A percentile compares a stretch with the other conserved stretches of the same genome.
These are phyloP conservation scores for Fusarium vanettenii DNA, from an alignment of 2,329 filamentous ascomycete species.

Conservation along the genomic window DNA sequence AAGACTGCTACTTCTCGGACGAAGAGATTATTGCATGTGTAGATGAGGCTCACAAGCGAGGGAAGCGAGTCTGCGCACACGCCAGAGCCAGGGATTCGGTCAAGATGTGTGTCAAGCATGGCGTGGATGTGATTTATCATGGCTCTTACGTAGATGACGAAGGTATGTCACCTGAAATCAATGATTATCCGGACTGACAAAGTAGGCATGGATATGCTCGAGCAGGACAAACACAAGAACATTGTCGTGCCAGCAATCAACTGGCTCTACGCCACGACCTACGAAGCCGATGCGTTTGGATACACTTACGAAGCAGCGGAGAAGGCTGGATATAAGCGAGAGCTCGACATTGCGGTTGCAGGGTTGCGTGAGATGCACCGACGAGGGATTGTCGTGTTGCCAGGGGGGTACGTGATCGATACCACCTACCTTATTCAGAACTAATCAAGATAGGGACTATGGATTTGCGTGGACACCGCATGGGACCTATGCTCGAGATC, in stretches of 20 bases:
- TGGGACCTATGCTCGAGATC: conserved; percentile 19
- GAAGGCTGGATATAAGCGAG: conserved; percentile 15
- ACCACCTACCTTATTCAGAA: background rate
- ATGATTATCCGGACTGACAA: background rate
- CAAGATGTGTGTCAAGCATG: conserved; percentile 26
- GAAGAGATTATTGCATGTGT: conserved; percentile 21
- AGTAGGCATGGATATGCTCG: background rate
- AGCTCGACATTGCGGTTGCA: conserved; percentile 13
- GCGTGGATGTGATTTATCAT: conserved; percentile 27
- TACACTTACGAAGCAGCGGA: conserved; percentile 16
- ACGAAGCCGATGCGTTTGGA: conserved; percentile 19
- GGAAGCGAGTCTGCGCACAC: conserved; percentile 23
- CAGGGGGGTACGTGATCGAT: conserved; percentile 11
- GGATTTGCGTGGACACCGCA: conserved; percentile 22
- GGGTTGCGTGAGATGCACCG: conserved; percentile 26
- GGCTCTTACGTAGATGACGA: conserved; percentile 25
- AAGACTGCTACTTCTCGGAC: conserved; percentile 29
- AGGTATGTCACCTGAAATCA: background rate
- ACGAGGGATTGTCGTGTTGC: conserved; percentile 20
- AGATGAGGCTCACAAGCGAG: conserved; percentile 23
- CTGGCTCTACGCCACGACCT: conserved; percentile 22
- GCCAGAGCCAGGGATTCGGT: conserved; percentile 25
- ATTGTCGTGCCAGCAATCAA: conserved; percentile 22
- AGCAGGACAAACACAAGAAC: conserved; percentile 1
- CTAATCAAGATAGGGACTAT: conserved; percentile 8